Conservation (phyloP, 2,329 filamentous ascomycete species). For the Cladosporium phlei region DNA sequence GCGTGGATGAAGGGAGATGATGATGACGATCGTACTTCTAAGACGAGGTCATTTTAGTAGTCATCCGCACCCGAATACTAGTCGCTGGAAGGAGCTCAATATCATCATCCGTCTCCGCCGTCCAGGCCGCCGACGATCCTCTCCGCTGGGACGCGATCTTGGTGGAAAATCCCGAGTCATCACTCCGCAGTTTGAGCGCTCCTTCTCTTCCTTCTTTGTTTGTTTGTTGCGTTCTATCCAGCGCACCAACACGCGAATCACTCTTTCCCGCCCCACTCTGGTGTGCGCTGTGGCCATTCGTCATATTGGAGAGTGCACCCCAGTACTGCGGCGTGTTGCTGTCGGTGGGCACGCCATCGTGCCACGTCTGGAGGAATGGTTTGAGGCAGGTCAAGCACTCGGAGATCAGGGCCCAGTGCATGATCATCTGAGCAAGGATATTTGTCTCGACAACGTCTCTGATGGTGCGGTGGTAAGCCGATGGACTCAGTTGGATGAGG, state of each 20-base stretch:
- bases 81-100: constrained; percentile 4
- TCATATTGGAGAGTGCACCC: constrained; percentile 1
- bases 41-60: not conserved
- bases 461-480: not conserved
- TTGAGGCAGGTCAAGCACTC: constrained; percentile 5
- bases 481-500: not conserved
- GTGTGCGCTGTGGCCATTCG: not conserved
- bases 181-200: not conserved
- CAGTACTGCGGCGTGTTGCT: not conserved
- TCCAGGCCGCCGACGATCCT: not conserved
- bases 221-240: not conserved
- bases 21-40: too few relatives aligned
- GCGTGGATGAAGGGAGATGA: too few relatives aligned
- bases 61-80: not conserved
- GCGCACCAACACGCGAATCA: not conserved
- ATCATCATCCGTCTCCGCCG: not conserved
- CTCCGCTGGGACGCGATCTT: constrained; percentile 1
- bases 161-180: not conserved
- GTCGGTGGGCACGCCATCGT: not conserved
- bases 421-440: not conserved
- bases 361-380: constrained; percentile 2
- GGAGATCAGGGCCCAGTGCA: not conserved
- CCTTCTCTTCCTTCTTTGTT: not conserved
- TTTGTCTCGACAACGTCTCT: not conserved
- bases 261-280: not conserved